Percentiles rank a stretch among this genome's conserved stretches.
Conservation (phyloP, 2,329 filamentous ascomycete genomes). For the Stemphylium vesicarium region DNA sequence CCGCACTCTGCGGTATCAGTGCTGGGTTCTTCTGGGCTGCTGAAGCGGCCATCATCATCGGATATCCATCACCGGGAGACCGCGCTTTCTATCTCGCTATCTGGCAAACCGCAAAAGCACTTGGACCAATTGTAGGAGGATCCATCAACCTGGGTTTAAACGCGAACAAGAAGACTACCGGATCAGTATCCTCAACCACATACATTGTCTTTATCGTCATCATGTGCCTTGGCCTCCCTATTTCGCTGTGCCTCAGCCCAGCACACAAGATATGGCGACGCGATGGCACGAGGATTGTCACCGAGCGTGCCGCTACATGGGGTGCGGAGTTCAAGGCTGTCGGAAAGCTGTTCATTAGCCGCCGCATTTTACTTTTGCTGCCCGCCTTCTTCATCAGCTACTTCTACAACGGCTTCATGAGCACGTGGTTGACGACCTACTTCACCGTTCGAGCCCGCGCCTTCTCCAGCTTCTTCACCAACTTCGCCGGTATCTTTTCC, state of each 20-base stretch:
- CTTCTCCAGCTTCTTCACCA: constrained; percentile 47
- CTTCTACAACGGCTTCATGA: constrained; percentile 48
- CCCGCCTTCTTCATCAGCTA: constrained; percentile 49
- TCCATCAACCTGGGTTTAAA: constrained; percentile 60
- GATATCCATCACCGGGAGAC: constrained; percentile 49
- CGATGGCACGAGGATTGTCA: constrained; percentile 49
- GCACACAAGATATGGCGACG: constrained; percentile 54
- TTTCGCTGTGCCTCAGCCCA: constrained; percentile 54
- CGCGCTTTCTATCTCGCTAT: constrained; percentile 47
- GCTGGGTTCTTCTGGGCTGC: constrained; percentile 54
- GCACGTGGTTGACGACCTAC: constrained; percentile 45
- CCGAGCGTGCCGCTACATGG: constrained; percentile 31
- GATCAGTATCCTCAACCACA: constrained; percentile 50
- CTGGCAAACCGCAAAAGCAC: constrained; percentile 45
- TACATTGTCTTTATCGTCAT: constrained; percentile 57
- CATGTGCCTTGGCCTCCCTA: constrained; percentile 54
- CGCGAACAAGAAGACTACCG: constrained; percentile 44
- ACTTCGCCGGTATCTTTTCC: constrained; percentile 47
- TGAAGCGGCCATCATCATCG: constrained; percentile 51
- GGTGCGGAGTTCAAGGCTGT: constrained; percentile 40
- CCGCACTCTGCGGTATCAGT: constrained; percentile 47
- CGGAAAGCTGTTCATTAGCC: constrained; percentile 38
- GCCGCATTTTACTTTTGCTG: constrained; percentile 40
- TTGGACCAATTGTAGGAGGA: constrained; percentile 56
- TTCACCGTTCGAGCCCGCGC: constrained; percentile 46